phyloP scores from a whole-genome alignment of 345 rosid genomes.

The Jatropha curcas region DNA sequence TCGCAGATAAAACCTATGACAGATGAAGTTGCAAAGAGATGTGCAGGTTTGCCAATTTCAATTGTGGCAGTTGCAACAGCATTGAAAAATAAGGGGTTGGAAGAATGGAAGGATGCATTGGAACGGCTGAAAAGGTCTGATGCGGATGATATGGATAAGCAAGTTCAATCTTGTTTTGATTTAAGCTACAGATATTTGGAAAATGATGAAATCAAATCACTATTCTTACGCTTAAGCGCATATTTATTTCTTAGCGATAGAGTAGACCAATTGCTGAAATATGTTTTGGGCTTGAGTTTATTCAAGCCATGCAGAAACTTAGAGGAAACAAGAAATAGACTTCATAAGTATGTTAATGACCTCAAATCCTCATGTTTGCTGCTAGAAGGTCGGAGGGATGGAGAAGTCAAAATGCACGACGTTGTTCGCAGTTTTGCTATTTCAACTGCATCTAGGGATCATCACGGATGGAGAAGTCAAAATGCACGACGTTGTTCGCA shows the following conservation, averaged over 20 bases:
- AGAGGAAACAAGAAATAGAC: constrained; percentile 17
- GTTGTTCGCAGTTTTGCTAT: constrained; percentile 26
- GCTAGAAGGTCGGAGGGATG: not conserved
- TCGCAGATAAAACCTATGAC: not conserved
- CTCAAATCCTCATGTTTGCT: constrained; percentile 33
- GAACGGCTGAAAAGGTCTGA: not conserved
- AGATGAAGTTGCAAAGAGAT: not conserved
- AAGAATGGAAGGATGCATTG: constrained; percentile 15
- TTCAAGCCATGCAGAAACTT: not conserved
- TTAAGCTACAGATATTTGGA: no score
- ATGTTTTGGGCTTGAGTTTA: no score
- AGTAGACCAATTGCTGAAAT: no score
- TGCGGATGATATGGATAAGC: no score
- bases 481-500: constrained; percentile 36
- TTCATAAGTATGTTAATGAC: constrained; percentile 9
- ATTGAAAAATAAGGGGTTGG: not conserved
- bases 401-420: constrained; percentile 24
- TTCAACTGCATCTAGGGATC: constrained; percentile 18
- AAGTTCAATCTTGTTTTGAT: no score
- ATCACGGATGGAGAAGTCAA: not conserved
- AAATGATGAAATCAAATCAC: no score
- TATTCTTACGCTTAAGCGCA: no score
- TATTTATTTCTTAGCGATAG: no score
- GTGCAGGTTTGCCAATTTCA: constrained; percentile 13
- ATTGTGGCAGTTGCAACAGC: constrained; percentile 2